Base-by-base conservation (phyloP, 2,329 filamentous ascomycete species). In the Epichloe amarillans region DNA sequence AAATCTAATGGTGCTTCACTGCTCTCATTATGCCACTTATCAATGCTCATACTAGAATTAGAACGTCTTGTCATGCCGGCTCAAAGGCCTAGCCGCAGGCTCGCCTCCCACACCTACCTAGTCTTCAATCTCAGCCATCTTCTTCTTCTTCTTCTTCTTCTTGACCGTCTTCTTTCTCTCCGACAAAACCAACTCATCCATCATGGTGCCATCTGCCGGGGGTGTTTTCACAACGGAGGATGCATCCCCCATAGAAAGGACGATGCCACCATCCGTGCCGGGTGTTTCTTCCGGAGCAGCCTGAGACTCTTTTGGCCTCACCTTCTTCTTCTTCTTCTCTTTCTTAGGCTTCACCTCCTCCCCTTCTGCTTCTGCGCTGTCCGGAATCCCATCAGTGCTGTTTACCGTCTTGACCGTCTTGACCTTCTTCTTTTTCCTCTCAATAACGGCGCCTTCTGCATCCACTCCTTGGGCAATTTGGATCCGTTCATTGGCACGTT, bases 401-500 rank as follows among this genome's bases (percentile, higher is more conserved):
- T 71, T 75, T 23, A 14, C 21, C 51, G 21, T 35, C 38, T 46
- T 50, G 17, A 19, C 23, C 59, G 72, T 73, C 66, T 75, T 77
- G 23, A 26, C 23, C 67, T 79, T 82, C 70, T 80, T 83, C 68
- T 79, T 83, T 68, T 83, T 85, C 62, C 79, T 83, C 64, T 74
- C 77, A 4, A 88, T 78, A 2, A 84, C 74, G 0, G 76, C 79
- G 1, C 81, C 82, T 60, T 85, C 84, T 3, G 70, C 73, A 45
- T 80, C 74, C 30, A 83, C 79, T n/a, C 82, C 83, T 59, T 82
- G 78, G 21, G 82, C 82, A 19, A 83, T 78, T 57, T 86, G 77
- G 38, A 90, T 82, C 50, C 84, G 72, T 68, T 90, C 86, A 59
- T 84, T 86, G 38, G 82, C 83, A 51, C 86, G 72, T 68, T 90